Base-by-base conservation (phyloP, 495 filamentous ascomycete species). In the Penicillium angulare region DNA sequence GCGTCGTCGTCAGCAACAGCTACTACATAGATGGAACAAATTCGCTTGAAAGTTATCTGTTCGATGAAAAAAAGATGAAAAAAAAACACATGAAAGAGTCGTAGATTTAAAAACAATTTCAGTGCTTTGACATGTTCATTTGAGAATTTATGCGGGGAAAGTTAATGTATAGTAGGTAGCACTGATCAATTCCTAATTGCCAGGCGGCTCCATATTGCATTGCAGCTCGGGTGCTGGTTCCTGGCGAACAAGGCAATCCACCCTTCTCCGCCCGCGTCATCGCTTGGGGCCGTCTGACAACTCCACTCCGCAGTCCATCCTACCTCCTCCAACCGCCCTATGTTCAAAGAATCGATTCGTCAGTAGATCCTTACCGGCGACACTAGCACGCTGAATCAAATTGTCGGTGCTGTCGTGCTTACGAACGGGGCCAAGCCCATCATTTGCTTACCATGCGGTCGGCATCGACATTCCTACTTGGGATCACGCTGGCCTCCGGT, bases 231-330 rank as follows among this genome's bases (percentile, higher is more conserved):
- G 33, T 47, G 29, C n/a, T n/a, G 49, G 53, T 60, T 53, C 53
- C 57, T 56, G 53, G 27, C 49, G 33, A 24, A 45, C 17, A 44
- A 56, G 50, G 31, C 47, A 49, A 41, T 17, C 52, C 53, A 43
- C 23, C 43, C 52, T 57, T 63, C 67, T 68, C 67, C 69, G 63
- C 65, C 67, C 69, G 65, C 70, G 70, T 73, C 68, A 71, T 73
- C 66, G 58, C n/a, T n/a, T n/a, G n/a, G 27, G 8, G 8, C 48
- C 59, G 50, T 44, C 59, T 59, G 50, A 49, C 38, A 52, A 55
- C 48, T 46, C 57, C 53, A 47, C 52, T 52, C 53, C 50, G 50
- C 52, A 43, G 48, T 48, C 43, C 24, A 41, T 18, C 39, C 27
- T 29, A 23, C 26, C 39, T 45, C 43, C 27, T 39, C 40, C 49